Evolutionary conservation across 768 basidiomycete species (phyloP), one percentile per base, ranked within the genome.

Genomic region (Cystofilobasidium ferigula): DNA sequence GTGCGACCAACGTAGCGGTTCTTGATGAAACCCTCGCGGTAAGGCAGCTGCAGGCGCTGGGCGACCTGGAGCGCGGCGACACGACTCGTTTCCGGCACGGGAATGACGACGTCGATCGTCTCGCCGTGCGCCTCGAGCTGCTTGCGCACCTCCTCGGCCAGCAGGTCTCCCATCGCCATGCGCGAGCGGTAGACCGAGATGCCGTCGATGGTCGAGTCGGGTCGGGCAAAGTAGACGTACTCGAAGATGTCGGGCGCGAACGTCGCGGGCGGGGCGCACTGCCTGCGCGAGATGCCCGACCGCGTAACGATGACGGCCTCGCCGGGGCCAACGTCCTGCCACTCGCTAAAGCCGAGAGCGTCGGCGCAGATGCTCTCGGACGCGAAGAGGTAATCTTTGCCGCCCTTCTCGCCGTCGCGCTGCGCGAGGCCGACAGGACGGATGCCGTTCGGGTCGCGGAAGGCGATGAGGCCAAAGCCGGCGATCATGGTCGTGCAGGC

Each of bases 191-290:
- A 98, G 53, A 98, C 95, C 73, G 89, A 92, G 76, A 99, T 85
- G 48, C 94, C 93, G 73, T 99, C 93, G 59, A 99, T 81, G 58
- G 97, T 95, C 8, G 91, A 95, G 78, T 99, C 95, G 0, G 94
- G 95, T 63, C 95, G 85, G 9, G 95, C 92, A 74, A 99, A 91
- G 78, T 99, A 99, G 69, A 99, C 95, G 72, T 84, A 95, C 81
- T 99, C 95, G 74, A 98, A 99, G 72, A 99, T 95, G 77, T 98
- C 95, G 26, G 95, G 95, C 0, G 94, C 88, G 74, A 97, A 95
- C 1, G 82, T 83, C 9, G 84, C 82, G 9, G 84, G 79, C 22
- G 84, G 78, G 13, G 81, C 82, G 58, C 90, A 85, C 72, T 87
- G 83, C 26, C 89, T 84, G 57, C 89, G 82, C 9, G 84, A 83